Evolutionary conservation across 208 protist genomes (phyloP), one percentile per base, ranked within the genome.

Genomic region (Leishmania martiniquensis): DNA sequence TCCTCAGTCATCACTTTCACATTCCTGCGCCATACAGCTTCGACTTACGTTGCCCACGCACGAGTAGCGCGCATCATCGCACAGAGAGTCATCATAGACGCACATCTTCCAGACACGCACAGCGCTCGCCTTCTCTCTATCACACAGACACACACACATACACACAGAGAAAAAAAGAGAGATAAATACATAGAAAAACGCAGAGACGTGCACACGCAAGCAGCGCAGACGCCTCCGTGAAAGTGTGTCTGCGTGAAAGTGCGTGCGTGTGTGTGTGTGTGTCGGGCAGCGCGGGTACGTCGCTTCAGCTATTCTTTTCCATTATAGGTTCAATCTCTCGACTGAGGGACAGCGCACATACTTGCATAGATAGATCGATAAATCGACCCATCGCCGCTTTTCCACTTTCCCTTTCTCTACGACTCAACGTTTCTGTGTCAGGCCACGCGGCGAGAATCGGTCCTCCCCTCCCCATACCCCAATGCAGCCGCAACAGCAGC

Each of bases 401-500:
- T 51, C 25, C 59, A 60, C 32, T 15, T 55, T 25, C 47, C 20
- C 22, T 17, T 5, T 4, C 25, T 32, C 51, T 49, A 34, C 22
- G 52, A 22, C 73, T 42, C 7, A 0, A 13, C 44, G 9, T 15
- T 5, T 47, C 22, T 17, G 47, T 69, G 10, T 29, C n/a, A 2
- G 39, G 51, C 29, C 37, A 69, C 22, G 65, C 37, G 20, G 25
- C 12, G 2, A 25, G 12, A 25, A 69, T 69, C 7, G 7, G 42
- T 49, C 65, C 7, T n/a, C n/a, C n/a, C n/a, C n/a, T n/a, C n/a
- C n/a, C n/a, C n/a, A n/a, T n/a, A n/a, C n/a, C 20, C 15, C 7
- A 47, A 69, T 69, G 65, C 42, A 69, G 68, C 47, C 22, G n/a
- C 68, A 63, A 32, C 62, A 73, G 65, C 51, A 77, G 51, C 71